Percentiles rank a stretch among this genome's conserved stretches.
Conservation (phyloP, 495 filamentous ascomycete genomes). For the Aspergillus sparsus region DNA sequence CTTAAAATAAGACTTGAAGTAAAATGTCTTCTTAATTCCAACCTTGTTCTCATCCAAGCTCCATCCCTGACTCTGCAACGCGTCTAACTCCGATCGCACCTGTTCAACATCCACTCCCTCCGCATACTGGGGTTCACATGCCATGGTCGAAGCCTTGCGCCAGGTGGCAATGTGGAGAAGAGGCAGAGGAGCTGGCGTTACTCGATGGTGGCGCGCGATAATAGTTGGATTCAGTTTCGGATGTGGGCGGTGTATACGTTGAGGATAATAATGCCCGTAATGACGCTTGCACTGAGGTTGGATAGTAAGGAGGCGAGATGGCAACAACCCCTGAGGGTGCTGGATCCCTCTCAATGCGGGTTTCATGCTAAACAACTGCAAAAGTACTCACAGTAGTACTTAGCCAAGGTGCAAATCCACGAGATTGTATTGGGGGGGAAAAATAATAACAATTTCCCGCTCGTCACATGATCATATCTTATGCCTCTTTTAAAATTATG, state of each 20-base stretch:
- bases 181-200: background rate
- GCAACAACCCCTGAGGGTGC: conserved; percentile 3
- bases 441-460: background rate
- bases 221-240: background rate
- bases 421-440: background rate
- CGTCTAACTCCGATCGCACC: conserved; percentile 26
- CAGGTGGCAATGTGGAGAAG: background rate
- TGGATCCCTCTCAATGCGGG: conserved; percentile 10
- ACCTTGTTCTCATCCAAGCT: conserved; percentile 38
- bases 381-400: background rate
- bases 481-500: background rate
- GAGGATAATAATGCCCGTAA: conserved; percentile 1
- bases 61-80: conserved; percentile 40
- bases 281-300: background rate
- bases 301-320: background rate
- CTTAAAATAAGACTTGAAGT: conserved; percentile 50
- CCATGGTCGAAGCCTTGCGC: conserved; percentile 30
- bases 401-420: conserved; percentile 6
- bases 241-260: background rate
- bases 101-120: conserved; percentile 38
- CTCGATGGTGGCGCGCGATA: background rate
- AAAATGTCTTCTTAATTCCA: conserved; percentile 47
- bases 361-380: conserved; percentile 16
- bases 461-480: background rate
- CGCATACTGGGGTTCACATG: conserved; percentile 32